Conservation (phyloP, 495 filamentous ascomycete species). For the Aspergillus conjunctus region DNA sequence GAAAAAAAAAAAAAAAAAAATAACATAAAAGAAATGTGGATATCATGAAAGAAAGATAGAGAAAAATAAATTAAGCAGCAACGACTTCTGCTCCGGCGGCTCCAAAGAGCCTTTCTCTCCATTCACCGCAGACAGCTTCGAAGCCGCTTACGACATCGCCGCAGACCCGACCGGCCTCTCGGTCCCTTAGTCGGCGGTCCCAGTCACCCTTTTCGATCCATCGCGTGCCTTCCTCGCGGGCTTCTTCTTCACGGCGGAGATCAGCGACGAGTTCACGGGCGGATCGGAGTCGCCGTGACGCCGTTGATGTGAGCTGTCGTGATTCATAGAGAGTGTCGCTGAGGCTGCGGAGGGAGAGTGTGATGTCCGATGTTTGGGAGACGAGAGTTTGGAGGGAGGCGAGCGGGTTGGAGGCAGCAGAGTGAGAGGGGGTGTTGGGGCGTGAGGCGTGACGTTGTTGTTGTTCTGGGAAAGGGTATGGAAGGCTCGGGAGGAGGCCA, state of each 20-base stretch:
- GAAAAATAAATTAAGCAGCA: conserved; percentile 31
- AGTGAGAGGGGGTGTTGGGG: conserved; percentile 40
- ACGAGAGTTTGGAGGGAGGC: conserved; percentile 54
- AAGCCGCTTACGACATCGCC: conserved; percentile 88
- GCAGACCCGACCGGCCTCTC: conserved; percentile 79
- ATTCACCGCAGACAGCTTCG: conserved; percentile 76
- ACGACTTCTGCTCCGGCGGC: conserved; percentile 39
- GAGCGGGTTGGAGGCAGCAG: conserved; percentile 47
- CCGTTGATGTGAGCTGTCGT: conserved; percentile 80
- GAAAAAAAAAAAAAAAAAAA: neutral
- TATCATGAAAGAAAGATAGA: neutral
- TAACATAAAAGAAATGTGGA: neutral
- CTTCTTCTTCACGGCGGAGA: conserved; percentile 77
- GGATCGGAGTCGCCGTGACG: conserved; percentile 70
- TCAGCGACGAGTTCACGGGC: conserved; percentile 82
- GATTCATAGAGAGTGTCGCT: conserved; percentile 94
- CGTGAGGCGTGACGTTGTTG: conserved; percentile 49
- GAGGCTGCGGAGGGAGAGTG: conserved; percentile 76
- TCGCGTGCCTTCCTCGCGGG: conserved; percentile 73
- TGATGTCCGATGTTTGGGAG: conserved; percentile 70
- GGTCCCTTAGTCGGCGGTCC: conserved; percentile 68
- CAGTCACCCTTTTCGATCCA: conserved; percentile 83
- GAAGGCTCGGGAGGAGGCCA: conserved; percentile 49
- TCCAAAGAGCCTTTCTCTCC: conserved; percentile 58
- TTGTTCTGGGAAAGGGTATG: conserved; percentile 54